Evolutionary conservation across 2,329 filamentous ascomycete species (phyloP), one percentile per base, ranked within the genome.

Genomic region (Lithohypha guttulata): DNA sequence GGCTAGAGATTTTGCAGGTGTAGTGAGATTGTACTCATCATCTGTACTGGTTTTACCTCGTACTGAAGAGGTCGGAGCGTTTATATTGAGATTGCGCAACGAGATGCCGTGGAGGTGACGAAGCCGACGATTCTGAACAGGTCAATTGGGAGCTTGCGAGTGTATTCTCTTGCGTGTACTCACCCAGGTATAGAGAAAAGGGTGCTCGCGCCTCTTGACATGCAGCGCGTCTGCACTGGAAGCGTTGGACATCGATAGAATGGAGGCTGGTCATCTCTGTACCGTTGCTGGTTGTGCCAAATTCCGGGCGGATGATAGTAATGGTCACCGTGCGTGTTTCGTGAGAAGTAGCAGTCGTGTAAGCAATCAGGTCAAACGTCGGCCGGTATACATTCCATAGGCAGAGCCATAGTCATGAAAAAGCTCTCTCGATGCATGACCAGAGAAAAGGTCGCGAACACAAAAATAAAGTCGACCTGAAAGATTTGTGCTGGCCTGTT

Each of bases 91-190:
- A 59, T 95, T 95, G 42, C 89, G 84, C 36, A 95, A 65, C 41
- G 83, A 89, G 51, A 96, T 76, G 50, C 84, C 85, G 53, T 84
- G 79, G 3, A 95, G 72, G 65, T 95, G 87, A 39, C 89, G 79
- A 38, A 96, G 70, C 59, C 81, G 86, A 58, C 86, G 83, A 59
- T 94, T 95, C 70, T 91, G 51, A 18, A 19, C 10, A 15, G 8
- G 17, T 15, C 17, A 19, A 14, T 25, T 15, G 11, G 29, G n/a
- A n/a, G n/a, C 3, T 14, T 18, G 14, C 17, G 9, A 21, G 30
- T n/a, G n/a, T 28, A 32, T 27, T 18, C 9, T 17, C 4, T 13
- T 39, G 23, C 26, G 6, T 10, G 10, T 11, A 44, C 53, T 37
- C 60, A 71, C 69, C 55, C 62, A 69, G 51, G 70, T 61, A 48